Percentiles rank a stretch among this genome's conserved stretches.
phyloP scores from a whole-genome alignment of 2,329 filamentous ascomycete species.

The Elsinoe ampelina region DNA sequence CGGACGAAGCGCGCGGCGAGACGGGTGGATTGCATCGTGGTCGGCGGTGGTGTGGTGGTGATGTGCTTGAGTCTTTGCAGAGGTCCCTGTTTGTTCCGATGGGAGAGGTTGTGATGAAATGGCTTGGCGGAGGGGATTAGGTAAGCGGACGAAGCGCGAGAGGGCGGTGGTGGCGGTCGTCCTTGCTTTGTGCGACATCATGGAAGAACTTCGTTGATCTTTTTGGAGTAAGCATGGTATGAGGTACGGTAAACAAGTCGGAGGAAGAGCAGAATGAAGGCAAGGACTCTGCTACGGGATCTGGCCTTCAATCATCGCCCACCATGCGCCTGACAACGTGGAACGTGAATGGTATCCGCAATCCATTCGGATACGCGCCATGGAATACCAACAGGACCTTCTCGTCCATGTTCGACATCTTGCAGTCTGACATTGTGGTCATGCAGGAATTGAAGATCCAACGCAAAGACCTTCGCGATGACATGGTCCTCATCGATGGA shows the following conservation, averaged over 20 bases:
- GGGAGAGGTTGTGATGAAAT: conserved; percentile 6
- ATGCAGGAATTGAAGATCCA: conserved; percentile 98
- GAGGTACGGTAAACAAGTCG: not conserved
- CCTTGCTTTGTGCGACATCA: not conserved
- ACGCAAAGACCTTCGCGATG: conserved; percentile 79
- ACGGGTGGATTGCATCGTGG: conserved; percentile 17
- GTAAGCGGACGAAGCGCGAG: not conserved
- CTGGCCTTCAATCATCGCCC: conserved; percentile 5
- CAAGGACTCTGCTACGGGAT: not conserved
- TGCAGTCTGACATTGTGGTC: conserved; percentile 85
- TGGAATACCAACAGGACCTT: conserved; percentile 40
- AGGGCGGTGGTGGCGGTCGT: not conserved
- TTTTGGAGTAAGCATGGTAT: not conserved
- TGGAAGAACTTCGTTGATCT: not conserved
- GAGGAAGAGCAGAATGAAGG: not conserved
- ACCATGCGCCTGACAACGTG: conserved; percentile 32
- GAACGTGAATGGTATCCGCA: conserved; percentile 48
- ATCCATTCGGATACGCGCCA: conserved; percentile 46
- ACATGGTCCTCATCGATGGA: conserved; percentile 88
- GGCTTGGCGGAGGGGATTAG: conserved; percentile 8
- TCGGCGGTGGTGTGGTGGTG: not conserved
- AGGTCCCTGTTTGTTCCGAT: conserved; percentile 9
- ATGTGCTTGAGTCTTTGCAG: not conserved
- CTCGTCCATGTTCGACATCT: conserved; percentile 78
- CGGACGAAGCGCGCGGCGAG: conserved; percentile 16